Percentiles rank a stretch among this genome's conserved stretches.
Conservation (phyloP, 768 basidiomycete genomes). For the Tephrocybe sp. region DNA sequence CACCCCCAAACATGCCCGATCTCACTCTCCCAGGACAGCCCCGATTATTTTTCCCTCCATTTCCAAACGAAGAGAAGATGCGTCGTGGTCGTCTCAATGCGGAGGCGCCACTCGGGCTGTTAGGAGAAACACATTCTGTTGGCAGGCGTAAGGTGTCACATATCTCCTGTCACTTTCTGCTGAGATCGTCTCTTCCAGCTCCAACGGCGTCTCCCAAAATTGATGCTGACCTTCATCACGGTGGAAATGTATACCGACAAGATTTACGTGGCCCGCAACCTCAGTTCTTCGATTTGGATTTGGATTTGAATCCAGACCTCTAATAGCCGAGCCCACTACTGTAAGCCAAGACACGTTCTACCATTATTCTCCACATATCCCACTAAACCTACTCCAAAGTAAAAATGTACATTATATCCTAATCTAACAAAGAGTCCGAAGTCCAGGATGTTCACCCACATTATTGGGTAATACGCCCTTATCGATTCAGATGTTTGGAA, state of each 20-base stretch:
- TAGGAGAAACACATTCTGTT: constrained; percentile 81
- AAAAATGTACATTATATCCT: too few relatives aligned
- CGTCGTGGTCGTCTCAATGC: constrained; percentile 76
- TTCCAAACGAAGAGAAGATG: constrained; percentile 92
- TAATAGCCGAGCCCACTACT: constrained; percentile 20
- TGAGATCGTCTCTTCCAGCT: constrained; percentile 36
- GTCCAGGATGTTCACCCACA: neutral
- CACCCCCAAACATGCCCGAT: constrained; percentile 85
- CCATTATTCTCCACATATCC: too few relatives aligned
- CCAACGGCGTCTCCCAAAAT: constrained; percentile 61
- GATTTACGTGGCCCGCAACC: constrained; percentile 60
- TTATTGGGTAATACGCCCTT: neutral
- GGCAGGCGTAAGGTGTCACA: constrained; percentile 56
- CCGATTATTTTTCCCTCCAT: constrained; percentile 84
- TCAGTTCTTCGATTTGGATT: constrained; percentile 73
- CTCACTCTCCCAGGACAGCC: constrained; percentile 66
- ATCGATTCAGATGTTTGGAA: neutral
- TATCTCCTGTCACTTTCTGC: neutral
- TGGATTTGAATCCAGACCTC: constrained; percentile 83
- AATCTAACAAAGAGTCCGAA: neutral
- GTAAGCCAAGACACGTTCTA: neutral
- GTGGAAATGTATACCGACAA: constrained; percentile 68
- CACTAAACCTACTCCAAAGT: too few relatives aligned
- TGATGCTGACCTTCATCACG: constrained; percentile 47
- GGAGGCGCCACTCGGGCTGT: constrained; percentile 72